A percentile compares a stretch with the other conserved stretches of the same genome.
phyloP scores from a whole-genome alignment of 371 early-diverging fungal genomes.

The Nematocida major region DNA sequence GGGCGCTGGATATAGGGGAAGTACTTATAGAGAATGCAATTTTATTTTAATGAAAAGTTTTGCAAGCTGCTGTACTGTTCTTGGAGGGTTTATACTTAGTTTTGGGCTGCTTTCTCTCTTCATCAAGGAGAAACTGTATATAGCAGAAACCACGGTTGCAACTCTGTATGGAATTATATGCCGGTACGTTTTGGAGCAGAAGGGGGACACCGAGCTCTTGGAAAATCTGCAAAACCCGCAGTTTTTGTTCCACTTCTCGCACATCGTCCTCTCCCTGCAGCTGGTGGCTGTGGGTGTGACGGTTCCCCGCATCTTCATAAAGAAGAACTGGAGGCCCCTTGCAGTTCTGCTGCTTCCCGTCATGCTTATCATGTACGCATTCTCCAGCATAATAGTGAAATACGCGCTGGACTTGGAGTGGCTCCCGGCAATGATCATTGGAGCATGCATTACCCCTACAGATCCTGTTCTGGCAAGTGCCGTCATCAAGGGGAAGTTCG shows the following conservation, averaged over 20 bases:
- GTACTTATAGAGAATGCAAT: slow-evolving; percentile 5
- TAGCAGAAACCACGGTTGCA: slow-evolving; percentile 81
- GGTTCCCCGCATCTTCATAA: slow-evolving; percentile 59
- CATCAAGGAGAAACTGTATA: slow-evolving; percentile 76
- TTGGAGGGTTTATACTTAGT: slow-evolving; percentile 69
- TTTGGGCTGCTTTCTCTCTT: slow-evolving; percentile 80
- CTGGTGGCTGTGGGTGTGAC: slow-evolving; percentile 62
- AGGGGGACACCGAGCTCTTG: slow-evolving; percentile 68
- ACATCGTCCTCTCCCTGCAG: slow-evolving; percentile 62
- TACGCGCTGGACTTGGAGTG: slow-evolving; percentile 57
- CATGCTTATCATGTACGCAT: slow-evolving; percentile 77
- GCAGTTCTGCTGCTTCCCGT: slow-evolving; percentile 73
- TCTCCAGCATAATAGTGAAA: slow-evolving; percentile 70
- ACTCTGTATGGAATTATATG: slow-evolving; percentile 74
- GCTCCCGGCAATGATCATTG: slow-evolving; percentile 66
- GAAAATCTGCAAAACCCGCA: slow-evolving; percentile 38
- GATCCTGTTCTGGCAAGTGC: slow-evolving; percentile 87
- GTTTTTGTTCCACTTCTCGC: slow-evolving; percentile 59
- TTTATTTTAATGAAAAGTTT: slow-evolving; percentile 41
- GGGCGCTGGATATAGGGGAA: background rate
- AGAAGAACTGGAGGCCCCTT: slow-evolving; percentile 67
- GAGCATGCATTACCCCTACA: slow-evolving; percentile 81
- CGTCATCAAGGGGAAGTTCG: slow-evolving; percentile 82
- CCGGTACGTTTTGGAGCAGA: background rate
- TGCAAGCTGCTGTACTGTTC: slow-evolving; percentile 29